A percentile compares a stretch with the other conserved stretches of the same genome.
Conservation (phyloP, 2,329 filamentous ascomycete genomes). For the Penicillium sp. region DNA sequence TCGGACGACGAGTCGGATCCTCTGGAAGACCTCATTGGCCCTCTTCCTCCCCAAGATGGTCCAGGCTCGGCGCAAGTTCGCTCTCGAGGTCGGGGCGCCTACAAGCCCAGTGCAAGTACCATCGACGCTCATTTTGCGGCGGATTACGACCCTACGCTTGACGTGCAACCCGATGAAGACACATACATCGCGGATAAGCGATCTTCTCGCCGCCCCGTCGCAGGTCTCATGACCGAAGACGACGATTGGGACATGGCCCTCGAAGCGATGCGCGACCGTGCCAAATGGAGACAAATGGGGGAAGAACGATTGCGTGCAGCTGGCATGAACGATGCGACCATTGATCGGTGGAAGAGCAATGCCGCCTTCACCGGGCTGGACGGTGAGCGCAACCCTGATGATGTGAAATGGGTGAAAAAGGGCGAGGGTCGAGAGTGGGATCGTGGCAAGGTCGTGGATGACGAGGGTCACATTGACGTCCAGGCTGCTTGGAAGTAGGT, state of each 20-base stretch:
- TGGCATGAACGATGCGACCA: slow-evolving; percentile 73
- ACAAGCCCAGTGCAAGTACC: slow-evolving; percentile 56
- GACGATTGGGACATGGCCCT: slow-evolving; percentile 78
- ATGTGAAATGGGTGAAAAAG: slow-evolving; percentile 69
- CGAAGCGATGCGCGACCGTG: slow-evolving; percentile 75
- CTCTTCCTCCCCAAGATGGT: slow-evolving; percentile 53
- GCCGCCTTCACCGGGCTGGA: slow-evolving; percentile 52
- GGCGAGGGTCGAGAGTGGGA: slow-evolving; percentile 59
- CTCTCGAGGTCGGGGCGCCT: slow-evolving; percentile 69
- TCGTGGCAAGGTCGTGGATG: slow-evolving; percentile 59
- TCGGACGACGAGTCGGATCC: slow-evolving; percentile 60
- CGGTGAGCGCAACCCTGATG: slow-evolving; percentile 61
- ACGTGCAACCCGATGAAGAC: slow-evolving; percentile 48
- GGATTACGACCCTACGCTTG: slow-evolving; percentile 56
- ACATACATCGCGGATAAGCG: slow-evolving; percentile 57
- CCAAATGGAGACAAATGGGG: slow-evolving; percentile 72
- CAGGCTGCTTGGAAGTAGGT: slow-evolving; percentile 48
- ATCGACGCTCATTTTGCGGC: slow-evolving; percentile 80
- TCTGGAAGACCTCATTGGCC: slow-evolving; percentile 73
- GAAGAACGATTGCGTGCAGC: slow-evolving; percentile 72
- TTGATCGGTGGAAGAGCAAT: slow-evolving; percentile 68
- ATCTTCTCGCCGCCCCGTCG: slow-evolving; percentile 37
- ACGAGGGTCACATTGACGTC: slow-evolving; percentile 53
- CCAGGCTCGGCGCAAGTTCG: slow-evolving; percentile 40
- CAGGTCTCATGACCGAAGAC: slow-evolving; percentile 47